phyloP scores from a whole-genome alignment of 768 basidiomycete genomes.

The Boletus eberwhitei region DNA sequence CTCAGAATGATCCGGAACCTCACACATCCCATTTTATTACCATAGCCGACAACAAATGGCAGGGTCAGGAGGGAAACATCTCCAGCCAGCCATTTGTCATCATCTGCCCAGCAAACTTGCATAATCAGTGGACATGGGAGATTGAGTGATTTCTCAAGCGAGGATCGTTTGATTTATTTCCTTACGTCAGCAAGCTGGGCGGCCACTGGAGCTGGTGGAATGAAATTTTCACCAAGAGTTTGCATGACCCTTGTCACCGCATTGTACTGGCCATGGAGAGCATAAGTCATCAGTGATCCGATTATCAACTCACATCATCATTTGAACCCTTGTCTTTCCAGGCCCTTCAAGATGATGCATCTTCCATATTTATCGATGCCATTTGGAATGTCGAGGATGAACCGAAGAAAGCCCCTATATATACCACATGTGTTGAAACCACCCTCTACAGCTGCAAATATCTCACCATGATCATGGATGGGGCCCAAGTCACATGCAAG shows the following conservation, averaged over 20 bases:
- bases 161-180: background rate
- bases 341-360: background rate
- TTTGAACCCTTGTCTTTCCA: too few relatives aligned
- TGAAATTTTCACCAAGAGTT: too few relatives aligned
- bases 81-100: background rate
- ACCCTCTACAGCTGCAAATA: background rate
- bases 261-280: too few relatives aligned
- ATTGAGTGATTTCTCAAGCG: background rate
- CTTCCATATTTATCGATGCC: background rate
- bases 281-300: too few relatives aligned
- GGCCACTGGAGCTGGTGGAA: too few relatives aligned
- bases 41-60: background rate
- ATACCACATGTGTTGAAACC: accelerated
- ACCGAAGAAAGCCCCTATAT: background rate
- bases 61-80: background rate
- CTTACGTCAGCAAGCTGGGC: too few relatives aligned
- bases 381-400: background rate
- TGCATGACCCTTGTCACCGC: too few relatives aligned
- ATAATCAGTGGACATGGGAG: background rate
- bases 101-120: background rate
- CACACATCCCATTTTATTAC: too few relatives aligned
- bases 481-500: background rate
- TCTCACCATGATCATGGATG: background rate
- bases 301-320: too few relatives aligned
- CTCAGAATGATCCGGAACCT: too few relatives aligned